These are phyloP conservation scores for Geotrichum histeridarum DNA, from an alignment of 1,139 yeast genomes.

Conservation along the genomic window DNA sequence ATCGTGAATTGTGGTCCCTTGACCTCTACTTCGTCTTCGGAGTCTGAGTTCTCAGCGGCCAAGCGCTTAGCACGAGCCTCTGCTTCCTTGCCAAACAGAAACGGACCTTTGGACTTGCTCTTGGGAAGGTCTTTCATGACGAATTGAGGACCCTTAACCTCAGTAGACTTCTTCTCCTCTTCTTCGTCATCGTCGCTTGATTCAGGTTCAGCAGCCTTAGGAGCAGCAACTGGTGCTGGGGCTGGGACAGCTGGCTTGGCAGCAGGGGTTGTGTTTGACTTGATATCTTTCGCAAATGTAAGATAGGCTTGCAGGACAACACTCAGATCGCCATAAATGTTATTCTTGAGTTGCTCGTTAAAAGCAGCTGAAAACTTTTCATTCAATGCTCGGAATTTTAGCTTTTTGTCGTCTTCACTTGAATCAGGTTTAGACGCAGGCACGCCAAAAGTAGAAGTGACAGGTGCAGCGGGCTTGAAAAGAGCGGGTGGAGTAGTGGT, in stretches of 20 bases:
- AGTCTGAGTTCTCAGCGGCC: constrained; percentile 37
- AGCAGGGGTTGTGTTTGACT: background rate
- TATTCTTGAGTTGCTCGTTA: constrained; percentile 2
- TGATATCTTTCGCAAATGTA: constrained; percentile 7
- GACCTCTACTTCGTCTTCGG: constrained; percentile 29
- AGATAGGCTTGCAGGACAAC: constrained; percentile 5
- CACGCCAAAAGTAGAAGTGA: background rate
- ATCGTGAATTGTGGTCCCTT: constrained; percentile 66
- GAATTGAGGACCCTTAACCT: constrained; percentile 58
- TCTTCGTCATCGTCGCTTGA: constrained; percentile 5
- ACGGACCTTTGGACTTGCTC: constrained; percentile 50
- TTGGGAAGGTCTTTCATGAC: constrained; percentile 50
- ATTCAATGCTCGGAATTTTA: constrained; percentile 14
- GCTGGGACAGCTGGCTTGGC: background rate
- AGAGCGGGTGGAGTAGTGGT: background rate
- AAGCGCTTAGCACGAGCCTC: constrained; percentile 14
- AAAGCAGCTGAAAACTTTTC: constrained; percentile 6
- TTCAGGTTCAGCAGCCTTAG: background rate
- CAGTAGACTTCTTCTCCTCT: constrained; percentile 2
- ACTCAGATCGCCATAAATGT: constrained; percentile 12
- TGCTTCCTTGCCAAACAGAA: constrained; percentile 30
- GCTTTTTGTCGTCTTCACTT: constrained; percentile 1
- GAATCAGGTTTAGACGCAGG: background rate
- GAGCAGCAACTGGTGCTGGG: background rate
- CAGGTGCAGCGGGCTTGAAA: background rate